Conservation (phyloP, 2,329 filamentous ascomycete genomes). For the Diaporthe sp. region DNA sequence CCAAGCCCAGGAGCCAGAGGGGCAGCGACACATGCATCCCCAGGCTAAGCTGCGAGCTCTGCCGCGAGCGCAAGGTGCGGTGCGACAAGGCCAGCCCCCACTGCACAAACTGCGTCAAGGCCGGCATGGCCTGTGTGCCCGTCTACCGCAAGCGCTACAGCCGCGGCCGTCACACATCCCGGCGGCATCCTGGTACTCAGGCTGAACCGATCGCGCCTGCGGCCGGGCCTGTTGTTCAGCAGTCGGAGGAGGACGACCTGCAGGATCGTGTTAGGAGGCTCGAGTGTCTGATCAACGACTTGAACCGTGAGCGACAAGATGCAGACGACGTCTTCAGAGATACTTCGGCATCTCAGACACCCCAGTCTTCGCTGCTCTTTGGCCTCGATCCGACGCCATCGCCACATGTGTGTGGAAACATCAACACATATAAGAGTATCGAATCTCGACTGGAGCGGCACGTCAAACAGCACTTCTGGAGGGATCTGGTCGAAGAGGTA, state of each 20-base stretch:
- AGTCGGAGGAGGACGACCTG: background rate
- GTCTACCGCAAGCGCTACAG: constrained; percentile 36
- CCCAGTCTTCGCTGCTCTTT: background rate
- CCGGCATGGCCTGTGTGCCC: constrained; percentile 40
- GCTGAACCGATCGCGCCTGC: background rate
- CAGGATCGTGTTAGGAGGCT: constrained; percentile 1
- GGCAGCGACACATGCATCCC: background rate
- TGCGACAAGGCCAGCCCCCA: constrained; percentile 44
- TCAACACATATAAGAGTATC: background rate
- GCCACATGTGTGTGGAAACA: background rate
- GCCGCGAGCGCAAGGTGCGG: constrained; percentile 44
- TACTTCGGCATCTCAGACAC: background rate
- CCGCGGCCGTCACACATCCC: background rate
- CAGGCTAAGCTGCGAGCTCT: constrained; percentile 38
- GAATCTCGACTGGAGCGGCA: background rate
- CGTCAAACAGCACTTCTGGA: background rate
- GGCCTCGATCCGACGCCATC: background rate
- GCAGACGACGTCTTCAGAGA: background rate
- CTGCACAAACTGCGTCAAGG: constrained; percentile 43
- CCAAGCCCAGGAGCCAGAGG: background rate
- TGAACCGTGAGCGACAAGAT: background rate
- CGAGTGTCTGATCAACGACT: background rate
- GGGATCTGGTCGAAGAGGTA: background rate
- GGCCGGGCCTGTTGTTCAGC: background rate
- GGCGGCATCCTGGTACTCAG: background rate